phyloP scores from a whole-genome alignment of 371 early-diverging fungal genomes.

The Mucor circinelloides region DNA sequence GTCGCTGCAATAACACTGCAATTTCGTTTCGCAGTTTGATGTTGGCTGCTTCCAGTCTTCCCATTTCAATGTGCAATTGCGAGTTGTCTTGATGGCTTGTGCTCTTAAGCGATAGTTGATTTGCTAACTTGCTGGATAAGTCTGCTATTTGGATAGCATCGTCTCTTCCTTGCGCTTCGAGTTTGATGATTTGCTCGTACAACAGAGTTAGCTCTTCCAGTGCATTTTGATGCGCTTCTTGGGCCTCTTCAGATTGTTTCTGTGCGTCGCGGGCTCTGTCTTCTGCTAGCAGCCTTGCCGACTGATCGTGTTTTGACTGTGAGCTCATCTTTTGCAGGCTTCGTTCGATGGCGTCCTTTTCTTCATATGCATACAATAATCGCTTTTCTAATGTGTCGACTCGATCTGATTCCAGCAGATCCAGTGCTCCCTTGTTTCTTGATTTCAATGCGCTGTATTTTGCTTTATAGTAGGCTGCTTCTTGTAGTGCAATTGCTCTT shows the following conservation, averaged over 20 bases:
- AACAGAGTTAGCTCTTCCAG: constrained; percentile 43
- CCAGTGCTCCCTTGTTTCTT: constrained; percentile 32
- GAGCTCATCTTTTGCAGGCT: constrained; percentile 34
- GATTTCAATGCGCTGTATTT: constrained; percentile 38
- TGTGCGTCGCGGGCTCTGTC: constrained; percentile 48
- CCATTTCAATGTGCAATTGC: constrained; percentile 53
- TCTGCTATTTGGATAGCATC: constrained; percentile 40
- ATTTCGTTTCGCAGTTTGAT: constrained; percentile 59
- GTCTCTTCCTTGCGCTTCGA: constrained; percentile 50
- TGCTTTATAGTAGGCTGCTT: constrained; percentile 61
- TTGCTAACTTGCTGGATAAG: constrained; percentile 49
- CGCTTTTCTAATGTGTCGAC: constrained; percentile 50
- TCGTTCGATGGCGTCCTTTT: constrained; percentile 36
- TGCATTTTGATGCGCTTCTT: constrained; percentile 50
- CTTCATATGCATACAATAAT: constrained; percentile 40
- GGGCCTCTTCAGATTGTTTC: constrained; percentile 52
- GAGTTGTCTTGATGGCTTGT: constrained; percentile 26
- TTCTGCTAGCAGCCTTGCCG: constrained; percentile 45
- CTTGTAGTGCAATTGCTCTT: constrained; percentile 55
- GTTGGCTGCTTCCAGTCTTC: constrained; percentile 56
- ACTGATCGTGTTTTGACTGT: constrained; percentile 44
- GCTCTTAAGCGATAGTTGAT: constrained; percentile 17
- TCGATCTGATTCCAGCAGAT: constrained; percentile 49
- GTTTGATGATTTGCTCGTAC: constrained; percentile 42
- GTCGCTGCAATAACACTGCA: constrained; percentile 45